Evolutionary conservation across 2,329 filamentous ascomycete species (phyloP).

Genomic region (Aureobasidium leucospermi): DNA sequence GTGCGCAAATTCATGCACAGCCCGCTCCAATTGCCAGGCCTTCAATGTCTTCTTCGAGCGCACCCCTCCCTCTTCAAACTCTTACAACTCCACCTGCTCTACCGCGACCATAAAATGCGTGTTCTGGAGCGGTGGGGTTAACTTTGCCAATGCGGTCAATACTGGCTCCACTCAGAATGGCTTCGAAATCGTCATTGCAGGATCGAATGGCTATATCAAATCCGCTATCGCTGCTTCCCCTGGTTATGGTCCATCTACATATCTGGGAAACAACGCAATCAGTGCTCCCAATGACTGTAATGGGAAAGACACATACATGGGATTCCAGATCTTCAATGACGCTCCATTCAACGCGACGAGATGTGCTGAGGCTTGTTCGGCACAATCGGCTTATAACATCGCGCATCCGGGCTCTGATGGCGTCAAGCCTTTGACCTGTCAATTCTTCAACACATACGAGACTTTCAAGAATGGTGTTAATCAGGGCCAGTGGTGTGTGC

Average conservation of each 20-base stretch:
- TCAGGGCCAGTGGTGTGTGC: slow-evolving; percentile 31
- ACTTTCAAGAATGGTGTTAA: slow-evolving; percentile 31
- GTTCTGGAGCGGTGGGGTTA: slow-evolving; percentile 26
- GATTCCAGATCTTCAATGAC: slow-evolving; percentile 21
- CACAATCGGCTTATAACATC: slow-evolving; percentile 8
- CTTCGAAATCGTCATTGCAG: slow-evolving; percentile 16
- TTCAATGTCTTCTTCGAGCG: slow-evolving; percentile 26
- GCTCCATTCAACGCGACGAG: not conserved
- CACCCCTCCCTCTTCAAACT: slow-evolving; percentile 21
- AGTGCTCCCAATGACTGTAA: slow-evolving; percentile 22
- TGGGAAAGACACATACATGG: slow-evolving; percentile 23
- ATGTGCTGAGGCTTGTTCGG: slow-evolving; percentile 20
- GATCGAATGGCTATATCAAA: slow-evolving; percentile 14
- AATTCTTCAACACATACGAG: slow-evolving; percentile 33
- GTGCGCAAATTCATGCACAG: slow-evolving; percentile 11
- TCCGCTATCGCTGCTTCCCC: not conserved
- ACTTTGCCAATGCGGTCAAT: slow-evolving; percentile 26
- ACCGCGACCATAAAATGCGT: slow-evolving; percentile 26
- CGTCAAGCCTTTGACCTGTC: slow-evolving; percentile 13
- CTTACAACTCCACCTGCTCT: not conserved
- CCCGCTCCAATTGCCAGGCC: slow-evolving; percentile 11
- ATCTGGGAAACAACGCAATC: slow-evolving; percentile 20
- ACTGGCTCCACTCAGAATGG: slow-evolving; percentile 25
- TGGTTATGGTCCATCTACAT: slow-evolving; percentile 16
- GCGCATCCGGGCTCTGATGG: slow-evolving; percentile 17